phyloP scores from a whole-genome alignment of 2,329 filamentous ascomycete genomes.

The Pseudopyricularia javanii region DNA sequence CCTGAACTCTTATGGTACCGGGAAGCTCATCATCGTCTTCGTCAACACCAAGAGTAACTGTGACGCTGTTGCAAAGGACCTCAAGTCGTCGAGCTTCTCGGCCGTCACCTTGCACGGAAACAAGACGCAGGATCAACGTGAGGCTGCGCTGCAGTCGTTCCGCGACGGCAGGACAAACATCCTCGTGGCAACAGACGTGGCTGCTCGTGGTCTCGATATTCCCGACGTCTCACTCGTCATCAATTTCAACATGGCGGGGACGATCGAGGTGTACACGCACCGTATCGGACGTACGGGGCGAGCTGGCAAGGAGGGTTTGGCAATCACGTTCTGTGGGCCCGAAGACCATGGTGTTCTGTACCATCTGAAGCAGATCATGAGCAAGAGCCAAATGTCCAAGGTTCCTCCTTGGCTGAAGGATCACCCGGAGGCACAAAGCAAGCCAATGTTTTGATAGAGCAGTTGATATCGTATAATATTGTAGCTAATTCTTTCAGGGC shows the following conservation, averaged over 20 bases:
- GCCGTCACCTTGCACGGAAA: conserved; percentile 85
- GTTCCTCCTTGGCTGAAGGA: conserved; percentile 85
- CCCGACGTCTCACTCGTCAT: conserved; percentile 86
- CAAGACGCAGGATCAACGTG: conserved; percentile 96
- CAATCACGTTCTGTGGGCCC: conserved; percentile 86
- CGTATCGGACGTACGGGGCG: conserved; percentile 93
- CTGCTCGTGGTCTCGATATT: conserved; percentile 98
- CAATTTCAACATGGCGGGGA: conserved; percentile 97
- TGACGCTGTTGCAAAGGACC: conserved; percentile 85
- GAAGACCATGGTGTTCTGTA: conserved; percentile 89
- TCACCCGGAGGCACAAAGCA: conserved; percentile 86
- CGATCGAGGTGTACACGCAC: conserved; percentile 92
- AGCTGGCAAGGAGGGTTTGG: conserved; percentile 91
- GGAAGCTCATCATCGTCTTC: conserved; percentile 91
- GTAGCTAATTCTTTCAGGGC: too few species aligned
- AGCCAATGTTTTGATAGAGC: conserved; percentile 38
- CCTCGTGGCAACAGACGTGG: too few species aligned
- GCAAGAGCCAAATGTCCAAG: conserved; percentile 75
- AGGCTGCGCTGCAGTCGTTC: conserved; percentile 78
- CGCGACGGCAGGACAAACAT: conserved; percentile 72
- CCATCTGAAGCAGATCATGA: conserved; percentile 90
- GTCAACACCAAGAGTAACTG: conserved; percentile 99
- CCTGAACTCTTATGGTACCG: conserved; percentile 66
- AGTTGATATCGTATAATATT: too few species aligned
- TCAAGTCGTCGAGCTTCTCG: conserved; percentile 86